Percentiles rank a stretch among this genome's conserved stretches.
Evolutionary conservation across 2,329 filamentous ascomycete genomes (phyloP).

Genomic region (Penicillium sp.): DNA sequence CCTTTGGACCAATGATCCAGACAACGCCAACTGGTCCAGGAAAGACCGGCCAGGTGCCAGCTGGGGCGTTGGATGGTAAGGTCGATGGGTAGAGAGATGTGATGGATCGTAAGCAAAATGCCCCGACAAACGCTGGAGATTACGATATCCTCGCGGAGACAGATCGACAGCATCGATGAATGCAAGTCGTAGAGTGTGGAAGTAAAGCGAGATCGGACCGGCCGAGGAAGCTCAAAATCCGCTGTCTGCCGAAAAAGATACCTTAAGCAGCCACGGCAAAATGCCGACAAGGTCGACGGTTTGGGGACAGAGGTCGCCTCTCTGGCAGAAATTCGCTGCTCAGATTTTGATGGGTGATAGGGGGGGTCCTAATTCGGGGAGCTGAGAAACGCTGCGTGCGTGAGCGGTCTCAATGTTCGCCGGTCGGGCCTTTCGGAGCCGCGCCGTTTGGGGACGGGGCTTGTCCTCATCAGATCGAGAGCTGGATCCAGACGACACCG

Average conservation of each 20-base stretch:
- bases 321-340: slow-evolving; percentile 2
- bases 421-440: slow-evolving; percentile 27
- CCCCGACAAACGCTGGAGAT: too few species aligned
- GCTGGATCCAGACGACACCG: slow-evolving; percentile 57
- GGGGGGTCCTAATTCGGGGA: slow-evolving; percentile 44
- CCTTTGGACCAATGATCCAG: slow-evolving; percentile 10
- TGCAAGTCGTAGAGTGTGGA: not conserved
- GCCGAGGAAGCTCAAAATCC: slow-evolving; percentile 6
- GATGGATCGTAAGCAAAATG: too few species aligned
- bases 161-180: not conserved
- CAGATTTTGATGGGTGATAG: slow-evolving; percentile 45
- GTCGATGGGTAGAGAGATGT: not conserved
- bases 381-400: slow-evolving; percentile 36
- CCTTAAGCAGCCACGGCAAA: not conserved
- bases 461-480: slow-evolving; percentile 45
- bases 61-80: not conserved
- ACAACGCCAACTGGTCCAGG: too few species aligned
- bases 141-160: not conserved
- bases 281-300: not conserved
- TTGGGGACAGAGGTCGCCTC: too few species aligned
- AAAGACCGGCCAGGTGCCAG: too few species aligned
- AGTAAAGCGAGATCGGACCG: slow-evolving; percentile 13
- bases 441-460: slow-evolving; percentile 27
- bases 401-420: slow-evolving; percentile 32
- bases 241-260: not conserved